These are phyloP conservation scores for Termitomyces sp. DNA, from an alignment of 768 basidiomycete genomes.

Conservation along the genomic window DNA sequence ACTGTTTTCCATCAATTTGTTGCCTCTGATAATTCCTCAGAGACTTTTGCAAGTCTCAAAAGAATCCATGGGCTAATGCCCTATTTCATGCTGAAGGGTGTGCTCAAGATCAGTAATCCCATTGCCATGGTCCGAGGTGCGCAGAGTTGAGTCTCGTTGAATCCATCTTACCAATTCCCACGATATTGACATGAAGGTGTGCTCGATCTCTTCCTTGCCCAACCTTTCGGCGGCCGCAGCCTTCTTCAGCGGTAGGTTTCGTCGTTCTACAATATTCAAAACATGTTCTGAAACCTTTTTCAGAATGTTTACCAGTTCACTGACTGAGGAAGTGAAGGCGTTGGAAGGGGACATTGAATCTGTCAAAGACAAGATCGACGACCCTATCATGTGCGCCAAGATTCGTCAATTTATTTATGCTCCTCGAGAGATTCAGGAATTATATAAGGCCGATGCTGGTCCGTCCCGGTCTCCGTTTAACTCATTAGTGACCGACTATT, in stretches of 20 bases:
- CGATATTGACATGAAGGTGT: constrained; percentile 34
- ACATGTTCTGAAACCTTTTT: background rate
- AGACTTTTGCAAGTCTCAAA: constrained; percentile 83
- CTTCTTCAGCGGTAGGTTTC: constrained; percentile 72
- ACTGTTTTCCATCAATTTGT: constrained; percentile 95
- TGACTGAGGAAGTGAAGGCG: constrained; percentile 83
- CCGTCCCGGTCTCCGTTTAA: constrained; percentile 17
- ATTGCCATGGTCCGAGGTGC: constrained; percentile 90
- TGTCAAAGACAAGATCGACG: constrained; percentile 86
- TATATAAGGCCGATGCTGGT: constrained; percentile 80
- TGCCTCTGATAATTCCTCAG: constrained; percentile 88
- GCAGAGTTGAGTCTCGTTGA: background rate
- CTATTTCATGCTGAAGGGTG: constrained; percentile 92
- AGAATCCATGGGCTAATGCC: constrained; percentile 96
- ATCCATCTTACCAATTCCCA: too few species aligned
- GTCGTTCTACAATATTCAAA: background rate
- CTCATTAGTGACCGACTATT: background rate
- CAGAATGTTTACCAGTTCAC: constrained; percentile 93
- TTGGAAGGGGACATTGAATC: constrained; percentile 84
- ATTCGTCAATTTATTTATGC: constrained; percentile 82
- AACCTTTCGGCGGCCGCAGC: constrained; percentile 92
- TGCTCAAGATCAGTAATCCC: constrained; percentile 90
- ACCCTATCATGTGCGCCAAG: constrained; percentile 84
- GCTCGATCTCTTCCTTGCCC: constrained; percentile 92
- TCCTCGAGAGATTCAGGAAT: constrained; percentile 80